Evolutionary conservation across 1,284 basidiomycete species (phyloP).

Genomic region (Apiotrichum gracile): DNA sequence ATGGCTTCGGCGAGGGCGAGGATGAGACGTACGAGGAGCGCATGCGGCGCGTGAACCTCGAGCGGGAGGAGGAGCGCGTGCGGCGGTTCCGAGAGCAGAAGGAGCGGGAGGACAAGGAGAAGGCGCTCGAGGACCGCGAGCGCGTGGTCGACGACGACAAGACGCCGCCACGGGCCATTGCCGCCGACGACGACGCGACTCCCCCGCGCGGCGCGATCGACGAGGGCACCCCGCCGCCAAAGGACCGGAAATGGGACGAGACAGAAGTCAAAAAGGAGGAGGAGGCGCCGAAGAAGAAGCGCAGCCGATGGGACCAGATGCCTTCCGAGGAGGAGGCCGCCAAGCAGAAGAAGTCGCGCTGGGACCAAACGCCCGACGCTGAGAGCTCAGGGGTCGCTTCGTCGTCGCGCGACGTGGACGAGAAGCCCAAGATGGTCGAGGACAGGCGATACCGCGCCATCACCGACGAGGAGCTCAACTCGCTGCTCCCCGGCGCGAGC

Average conservation of each 20-base stretch:
- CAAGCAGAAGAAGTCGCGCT: conserved; percentile 67
- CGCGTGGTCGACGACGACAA: conserved; percentile 56
- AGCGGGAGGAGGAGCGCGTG: conserved; percentile 88
- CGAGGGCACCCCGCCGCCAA: conserved; percentile 55
- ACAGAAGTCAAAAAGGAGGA: conserved; percentile 45
- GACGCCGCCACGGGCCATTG: conserved; percentile 50
- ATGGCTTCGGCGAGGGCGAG: conserved; percentile 53
- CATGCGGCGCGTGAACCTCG: conserved; percentile 84
- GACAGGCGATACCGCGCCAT: conserved; percentile 94
- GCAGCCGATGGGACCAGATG: conserved; percentile 95
- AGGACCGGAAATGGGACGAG: conserved; percentile 69
- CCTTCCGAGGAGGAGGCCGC: conserved; percentile 54
- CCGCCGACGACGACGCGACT: conserved; percentile 24
- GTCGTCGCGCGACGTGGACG: conserved; percentile 49
- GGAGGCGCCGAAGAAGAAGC: conserved; percentile 71
- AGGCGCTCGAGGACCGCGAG: conserved; percentile 55
- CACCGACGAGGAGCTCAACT: conserved; percentile 91
- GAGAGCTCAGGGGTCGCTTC: conserved; percentile 26
- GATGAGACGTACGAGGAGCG: conserved; percentile 88
- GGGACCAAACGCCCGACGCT: conserved; percentile 46
- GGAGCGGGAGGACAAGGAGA: conserved; percentile 57
- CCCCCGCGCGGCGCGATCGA: conserved; percentile 48
- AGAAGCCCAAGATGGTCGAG: conserved; percentile 66
- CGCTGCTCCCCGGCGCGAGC: conserved; percentile 66
- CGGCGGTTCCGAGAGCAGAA: conserved; percentile 80